A percentile compares a stretch with the other conserved stretches of the same genome.
Conservation (phyloP, 352 stramenopile genomes). For the Globisporangium spinosum region DNA sequence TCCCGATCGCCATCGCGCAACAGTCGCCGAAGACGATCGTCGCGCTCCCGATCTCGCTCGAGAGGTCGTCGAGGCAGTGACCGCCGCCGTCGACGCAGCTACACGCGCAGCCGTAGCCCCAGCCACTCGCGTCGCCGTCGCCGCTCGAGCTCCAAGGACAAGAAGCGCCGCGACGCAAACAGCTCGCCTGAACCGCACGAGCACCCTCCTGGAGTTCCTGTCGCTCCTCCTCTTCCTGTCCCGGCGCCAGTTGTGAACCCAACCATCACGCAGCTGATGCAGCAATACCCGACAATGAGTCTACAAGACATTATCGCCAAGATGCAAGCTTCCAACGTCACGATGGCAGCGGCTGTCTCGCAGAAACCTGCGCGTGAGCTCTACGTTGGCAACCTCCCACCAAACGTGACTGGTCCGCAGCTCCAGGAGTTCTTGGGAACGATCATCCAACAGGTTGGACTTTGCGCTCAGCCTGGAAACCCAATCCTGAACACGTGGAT, state of each 20-base stretch:
- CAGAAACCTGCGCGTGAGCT: constrained; percentile 81
- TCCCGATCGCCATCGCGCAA: constrained; percentile 47
- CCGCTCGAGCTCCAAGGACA: constrained; percentile 61
- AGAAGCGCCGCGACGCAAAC: constrained; percentile 43
- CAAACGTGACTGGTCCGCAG: constrained; percentile 76
- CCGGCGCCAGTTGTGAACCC: constrained; percentile 49
- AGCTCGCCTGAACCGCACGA: constrained; percentile 46
- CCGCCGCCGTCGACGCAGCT: constrained; percentile 44
- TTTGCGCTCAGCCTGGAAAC: constrained; percentile 71
- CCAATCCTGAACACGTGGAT: constrained; percentile 86
- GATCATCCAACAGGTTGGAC: constrained; percentile 85
- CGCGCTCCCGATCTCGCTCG: constrained; percentile 53
- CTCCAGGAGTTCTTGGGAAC: constrained; percentile 85
- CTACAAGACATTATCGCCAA: constrained; percentile 88
- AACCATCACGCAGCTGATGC: constrained; percentile 87
- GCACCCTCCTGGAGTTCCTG: constrained; percentile 23
- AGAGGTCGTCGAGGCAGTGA: constrained; percentile 26
- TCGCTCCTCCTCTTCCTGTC: constrained; percentile 4
- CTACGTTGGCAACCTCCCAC: constrained; percentile 85
- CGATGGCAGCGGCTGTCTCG: constrained; percentile 63
- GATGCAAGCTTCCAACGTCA: constrained; percentile 81
- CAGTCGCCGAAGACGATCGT: constrained; percentile 34
- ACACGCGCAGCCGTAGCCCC: constrained; percentile 40
- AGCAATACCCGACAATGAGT: constrained; percentile 85
- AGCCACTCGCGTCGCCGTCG: constrained; percentile 43